Percentiles rank a stretch among this genome's conserved stretches.
phyloP scores from a whole-genome alignment of 257 asterid species.

The Phtheirospermum japonicum region DNA sequence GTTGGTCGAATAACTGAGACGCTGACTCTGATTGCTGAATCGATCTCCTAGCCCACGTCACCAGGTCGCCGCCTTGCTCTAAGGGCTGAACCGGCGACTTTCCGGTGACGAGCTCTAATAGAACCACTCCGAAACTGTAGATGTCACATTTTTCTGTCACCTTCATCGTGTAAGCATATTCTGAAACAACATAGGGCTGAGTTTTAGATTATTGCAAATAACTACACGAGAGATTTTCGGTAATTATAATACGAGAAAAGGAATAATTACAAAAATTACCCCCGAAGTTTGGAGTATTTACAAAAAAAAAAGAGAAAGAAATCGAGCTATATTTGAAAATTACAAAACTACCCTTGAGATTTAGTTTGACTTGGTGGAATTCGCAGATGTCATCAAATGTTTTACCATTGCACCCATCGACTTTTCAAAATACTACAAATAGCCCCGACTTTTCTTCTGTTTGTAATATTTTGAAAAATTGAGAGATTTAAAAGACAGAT shows the following conservation, averaged over 20 bases:
- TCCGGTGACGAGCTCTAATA: constrained; percentile 73
- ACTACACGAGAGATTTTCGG: too few species aligned
- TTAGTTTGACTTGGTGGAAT: too few species aligned
- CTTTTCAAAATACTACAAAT: background rate
- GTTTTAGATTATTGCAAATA: background rate
- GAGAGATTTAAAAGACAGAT: too few species aligned
- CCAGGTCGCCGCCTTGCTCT: constrained; percentile 79
- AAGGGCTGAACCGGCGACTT: constrained; percentile 80
- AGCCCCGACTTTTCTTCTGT: background rate
- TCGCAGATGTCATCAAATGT: too few species aligned
- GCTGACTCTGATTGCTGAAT: constrained; percentile 37
- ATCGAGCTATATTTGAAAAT: too few species aligned
- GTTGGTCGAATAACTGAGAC: constrained; percentile 56
- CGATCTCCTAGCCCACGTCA: constrained; percentile 62
- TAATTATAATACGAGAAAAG: background rate
- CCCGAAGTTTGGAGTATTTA: too few species aligned
- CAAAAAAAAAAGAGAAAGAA: too few species aligned
- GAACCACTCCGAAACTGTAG: constrained; percentile 83
- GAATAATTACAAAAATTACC: background rate
- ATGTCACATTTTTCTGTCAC: constrained; percentile 89
- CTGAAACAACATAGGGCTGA: constrained; percentile 36
- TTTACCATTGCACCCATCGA: background rate
- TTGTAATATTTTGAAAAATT: background rate
- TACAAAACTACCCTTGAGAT: too few species aligned
- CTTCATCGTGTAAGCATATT: constrained; percentile 92